These are phyloP conservation scores for Mycena indigotica DNA, from an alignment of 768 basidiomycete genomes.

Conservation along the genomic window DNA sequence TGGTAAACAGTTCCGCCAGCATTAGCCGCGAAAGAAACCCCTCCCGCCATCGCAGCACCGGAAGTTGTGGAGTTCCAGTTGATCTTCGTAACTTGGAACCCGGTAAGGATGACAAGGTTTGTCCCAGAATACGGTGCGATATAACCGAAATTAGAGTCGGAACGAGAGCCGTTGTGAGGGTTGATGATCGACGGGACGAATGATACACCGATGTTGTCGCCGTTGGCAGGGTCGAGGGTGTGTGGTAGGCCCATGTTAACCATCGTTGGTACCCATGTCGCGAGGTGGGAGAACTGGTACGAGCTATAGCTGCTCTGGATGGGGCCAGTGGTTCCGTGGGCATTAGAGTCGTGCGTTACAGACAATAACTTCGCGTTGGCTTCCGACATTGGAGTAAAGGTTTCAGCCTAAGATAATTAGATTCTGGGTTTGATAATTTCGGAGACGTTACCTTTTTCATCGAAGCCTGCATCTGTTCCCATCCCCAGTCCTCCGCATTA, in stretches of 20 bases:
- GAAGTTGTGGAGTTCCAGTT: slow-evolving; percentile 20
- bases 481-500: slow-evolving; percentile 32
- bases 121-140: slow-evolving; percentile 16
- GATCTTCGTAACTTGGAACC: slow-evolving; percentile 19
- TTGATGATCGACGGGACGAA: slow-evolving; percentile 23
- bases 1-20: slow-evolving; percentile 9
- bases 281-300: slow-evolving; percentile 17
- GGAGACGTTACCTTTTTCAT: slow-evolving; percentile 30
- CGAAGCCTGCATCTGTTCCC: slow-evolving; percentile 30
- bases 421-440: too few relatives aligned
- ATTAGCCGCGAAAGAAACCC: slow-evolving; percentile 20
- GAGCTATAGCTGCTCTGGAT: slow-evolving; percentile 22
- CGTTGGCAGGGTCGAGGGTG: slow-evolving; percentile 18
- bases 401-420: slow-evolving; percentile 14
- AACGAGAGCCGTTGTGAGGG: slow-evolving; percentile 19
- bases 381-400: slow-evolving; percentile 20
- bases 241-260: slow-evolving; percentile 20
- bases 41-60: slow-evolving; percentile 19
- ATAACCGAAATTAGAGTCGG: slow-evolving; percentile 24
- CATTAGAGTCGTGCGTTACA: slow-evolving; percentile 15
- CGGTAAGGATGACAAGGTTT: slow-evolving; percentile 21
- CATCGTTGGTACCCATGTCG: slow-evolving; percentile 22
- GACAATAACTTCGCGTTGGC: slow-evolving; percentile 12
- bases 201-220: slow-evolving; percentile 16
- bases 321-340: slow-evolving; percentile 20